phyloP scores from a whole-genome alignment of 2,329 filamentous ascomycete species.

The Aspergillus quadricinctus region DNA sequence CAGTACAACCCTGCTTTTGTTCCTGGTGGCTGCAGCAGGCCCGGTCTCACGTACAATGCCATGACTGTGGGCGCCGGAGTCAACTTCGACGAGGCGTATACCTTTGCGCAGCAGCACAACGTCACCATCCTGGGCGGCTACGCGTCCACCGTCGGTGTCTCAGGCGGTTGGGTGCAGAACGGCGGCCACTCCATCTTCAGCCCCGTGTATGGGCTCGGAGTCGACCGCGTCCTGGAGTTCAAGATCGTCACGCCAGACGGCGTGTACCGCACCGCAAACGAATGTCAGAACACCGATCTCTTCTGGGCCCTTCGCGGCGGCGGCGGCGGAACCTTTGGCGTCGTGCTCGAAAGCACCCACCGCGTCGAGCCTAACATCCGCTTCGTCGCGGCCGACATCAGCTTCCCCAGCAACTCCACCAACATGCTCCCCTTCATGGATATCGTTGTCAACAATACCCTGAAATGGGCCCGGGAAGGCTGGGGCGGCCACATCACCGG shows the following conservation, averaged over 20 bases:
- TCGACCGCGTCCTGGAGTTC: conserved; percentile 48
- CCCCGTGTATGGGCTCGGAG: conserved; percentile 47
- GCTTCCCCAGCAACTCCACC: conserved; percentile 12
- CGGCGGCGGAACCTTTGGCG: conserved; percentile 15
- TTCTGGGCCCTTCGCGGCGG: conserved; percentile 19
- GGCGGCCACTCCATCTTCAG: conserved; percentile 54
- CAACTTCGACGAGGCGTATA: conserved; percentile 22
- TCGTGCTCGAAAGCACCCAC: conserved; percentile 11
- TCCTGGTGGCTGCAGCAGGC: not conserved
- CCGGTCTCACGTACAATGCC: conserved; percentile 11
- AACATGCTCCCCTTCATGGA: conserved; percentile 19
- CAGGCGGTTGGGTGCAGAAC: conserved; percentile 56
- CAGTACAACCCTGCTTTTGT: conserved; percentile 9
- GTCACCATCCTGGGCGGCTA: conserved; percentile 22
- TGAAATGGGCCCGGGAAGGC: conserved; percentile 17
- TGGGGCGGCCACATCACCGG: conserved; percentile 21
- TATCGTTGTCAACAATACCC: conserved; percentile 17
- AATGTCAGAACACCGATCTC: conserved; percentile 15
- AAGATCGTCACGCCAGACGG: conserved; percentile 45
- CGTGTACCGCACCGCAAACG: conserved; percentile 11
- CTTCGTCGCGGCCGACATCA: conserved; percentile 11
- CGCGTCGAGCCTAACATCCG: conserved; percentile 9
- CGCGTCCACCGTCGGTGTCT: conserved; percentile 49
- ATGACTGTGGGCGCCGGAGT: conserved; percentile 28
- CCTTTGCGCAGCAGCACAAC: conserved; percentile 21